Evolutionary conservation across 164 flowering plant species (phyloP).

Genomic region (Umbilicus rupestris): DNA sequence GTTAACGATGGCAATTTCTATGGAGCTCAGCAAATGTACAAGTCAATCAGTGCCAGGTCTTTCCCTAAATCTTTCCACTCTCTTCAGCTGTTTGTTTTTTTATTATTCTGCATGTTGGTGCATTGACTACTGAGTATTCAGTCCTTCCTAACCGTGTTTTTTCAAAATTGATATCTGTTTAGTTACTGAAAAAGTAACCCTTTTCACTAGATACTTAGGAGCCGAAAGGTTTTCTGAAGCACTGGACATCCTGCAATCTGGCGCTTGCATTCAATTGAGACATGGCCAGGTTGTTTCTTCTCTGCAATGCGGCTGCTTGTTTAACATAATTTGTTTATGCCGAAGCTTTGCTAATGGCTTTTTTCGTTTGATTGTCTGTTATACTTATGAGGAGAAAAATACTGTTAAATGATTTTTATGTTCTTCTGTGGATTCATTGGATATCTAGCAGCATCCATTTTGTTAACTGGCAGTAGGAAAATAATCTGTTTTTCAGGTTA

Average conservation of each 20-base stretch:
- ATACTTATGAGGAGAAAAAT: no score
- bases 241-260: constrained; percentile 73
- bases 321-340: background rate
- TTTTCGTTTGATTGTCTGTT: no score
- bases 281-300: constrained; percentile 56
- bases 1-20: constrained; percentile 57
- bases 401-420: no score
- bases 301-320: background rate
- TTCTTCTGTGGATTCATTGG: no score
- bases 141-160: background rate
- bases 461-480: background rate
- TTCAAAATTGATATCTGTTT: background rate
- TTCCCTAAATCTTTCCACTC: background rate
- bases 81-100: background rate
- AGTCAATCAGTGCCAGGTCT: constrained; percentile 68
- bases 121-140: no score
- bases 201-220: constrained; percentile 46
- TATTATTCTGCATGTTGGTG: background rate
- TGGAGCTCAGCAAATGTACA: constrained; percentile 96
- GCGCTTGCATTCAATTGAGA: constrained; percentile 74
- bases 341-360: background rate
- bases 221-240: constrained; percentile 75
- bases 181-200: background rate
- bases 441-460: no score
- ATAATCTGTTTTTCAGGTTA: constrained; percentile 36